Base-by-base conservation (phyloP, 129 eudicot species). In the Smallanthus sonchifolius region DNA sequence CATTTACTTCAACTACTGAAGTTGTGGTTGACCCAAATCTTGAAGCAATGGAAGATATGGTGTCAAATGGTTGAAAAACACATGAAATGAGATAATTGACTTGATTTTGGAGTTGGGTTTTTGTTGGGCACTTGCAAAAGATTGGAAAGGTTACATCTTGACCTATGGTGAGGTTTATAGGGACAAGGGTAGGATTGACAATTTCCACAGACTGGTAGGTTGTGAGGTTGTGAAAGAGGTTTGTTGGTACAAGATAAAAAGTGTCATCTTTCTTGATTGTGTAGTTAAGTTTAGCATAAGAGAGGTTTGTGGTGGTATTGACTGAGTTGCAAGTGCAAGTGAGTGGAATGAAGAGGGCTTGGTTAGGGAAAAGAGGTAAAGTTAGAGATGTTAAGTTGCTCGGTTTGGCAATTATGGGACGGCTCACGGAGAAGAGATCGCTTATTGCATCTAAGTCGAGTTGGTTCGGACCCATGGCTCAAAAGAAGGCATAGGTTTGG, bases 101-200 rank as follows among this genome's bases (percentile, higher is more conserved):
- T 37, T 62, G 63, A 57, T 82, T 90, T 36, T 32, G 75, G 80
- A 80, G 48, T 77, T 82, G 89, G 80, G 86, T 37, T 3, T 70
- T 38, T 66, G 79, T 77, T 20, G 97, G 97, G 82, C 98, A 94
- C 89, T 79, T 88, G 80, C 98, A 94, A 76, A 94, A 90, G 72
- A 94, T 78, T 8, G 97, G 98, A 66, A 94, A 94, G 59, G 49
- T 64, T 0, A 82, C 84, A 40, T 75, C 77, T 3, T 55, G 80
- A 16, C 98, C 96, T n/a, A 88, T 74, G 0, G 59, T 10, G 48
- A 94, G 85, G 47, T 82, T 79, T 5, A 75, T 82, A 17, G 96
- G 83, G 37, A 80, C 78, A 16, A 87, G 76, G 5, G 83, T 81
- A n/a, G 98, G 98, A 51, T 94, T 94, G 2, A 85, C 93, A 40